phyloP scores from a whole-genome alignment of 1,284 basidiomycete species.

The Marasmius fiardii region DNA sequence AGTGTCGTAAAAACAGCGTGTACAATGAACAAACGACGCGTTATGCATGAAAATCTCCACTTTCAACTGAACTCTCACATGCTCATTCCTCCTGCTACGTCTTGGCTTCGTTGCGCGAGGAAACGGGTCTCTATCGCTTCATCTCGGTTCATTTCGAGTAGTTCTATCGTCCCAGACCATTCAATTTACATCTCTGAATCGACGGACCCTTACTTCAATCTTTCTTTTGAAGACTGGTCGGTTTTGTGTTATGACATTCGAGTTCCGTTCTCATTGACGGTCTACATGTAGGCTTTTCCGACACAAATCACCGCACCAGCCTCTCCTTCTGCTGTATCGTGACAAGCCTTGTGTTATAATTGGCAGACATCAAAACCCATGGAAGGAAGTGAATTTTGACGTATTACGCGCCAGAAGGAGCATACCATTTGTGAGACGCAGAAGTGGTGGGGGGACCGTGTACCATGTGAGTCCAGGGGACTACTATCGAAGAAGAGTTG shows the following conservation, averaged over 20 bases:
- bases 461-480: conserved; percentile 74
- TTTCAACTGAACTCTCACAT: not conserved
- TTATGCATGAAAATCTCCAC: not conserved
- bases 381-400: conserved; percentile 89
- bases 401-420: conserved; percentile 40
- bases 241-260: not conserved
- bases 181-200: conserved; percentile 83
- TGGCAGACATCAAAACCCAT: conserved; percentile 96
- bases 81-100: conserved; percentile 1
- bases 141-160: not conserved
- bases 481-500: not conserved
- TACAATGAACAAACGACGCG: no score
- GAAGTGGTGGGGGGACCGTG: conserved; percentile 96
- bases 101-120: not conserved
- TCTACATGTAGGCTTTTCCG: conserved; percentile 74
- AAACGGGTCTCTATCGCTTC: not conserved
- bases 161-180: conserved; percentile 29
- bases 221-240: conserved; percentile 92
- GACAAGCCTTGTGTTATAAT: conserved; percentile 92
- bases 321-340: conserved; percentile 86
- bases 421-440: conserved; percentile 81
- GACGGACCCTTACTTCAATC: conserved; percentile 88
- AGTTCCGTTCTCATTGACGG: not conserved
- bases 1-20: no score
- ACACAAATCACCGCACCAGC: conserved; percentile 60